Percentiles rank a stretch among this genome's conserved stretches.
Evolutionary conservation across 305 asterid genomes (phyloP).

Genomic region (Ajuga reptans): DNA sequence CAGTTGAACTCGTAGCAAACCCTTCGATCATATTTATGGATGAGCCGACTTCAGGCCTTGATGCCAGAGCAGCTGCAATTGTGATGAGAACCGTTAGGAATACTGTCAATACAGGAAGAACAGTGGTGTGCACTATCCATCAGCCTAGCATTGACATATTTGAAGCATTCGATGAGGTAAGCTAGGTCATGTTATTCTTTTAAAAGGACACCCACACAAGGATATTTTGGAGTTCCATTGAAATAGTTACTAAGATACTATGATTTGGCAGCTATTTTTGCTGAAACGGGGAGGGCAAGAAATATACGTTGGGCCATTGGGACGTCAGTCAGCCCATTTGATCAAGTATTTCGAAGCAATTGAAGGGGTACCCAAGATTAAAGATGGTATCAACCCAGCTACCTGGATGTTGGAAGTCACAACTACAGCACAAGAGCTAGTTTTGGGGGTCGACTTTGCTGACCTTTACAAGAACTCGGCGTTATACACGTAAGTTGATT

Average conservation of each 20-base stretch:
- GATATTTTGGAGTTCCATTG: neutral
- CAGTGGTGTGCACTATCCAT: conserved; percentile 68
- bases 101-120: conserved; percentile 61
- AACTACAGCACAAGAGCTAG: conserved; percentile 46
- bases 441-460: conserved; percentile 41
- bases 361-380: conserved; percentile 44
- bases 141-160: conserved; percentile 70
- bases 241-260: neutral
- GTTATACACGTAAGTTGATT: conserved; percentile 30
- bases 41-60: conserved; percentile 60
- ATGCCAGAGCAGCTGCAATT: conserved; percentile 60
- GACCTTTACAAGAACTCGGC: conserved; percentile 46
- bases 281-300: conserved; percentile 70
- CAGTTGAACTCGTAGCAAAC: conserved; percentile 57
- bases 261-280: conserved; percentile 40
- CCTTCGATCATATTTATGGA: conserved; percentile 60
- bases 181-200: too few species aligned
- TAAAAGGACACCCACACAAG: too few species aligned
- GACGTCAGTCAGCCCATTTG: conserved; percentile 41
- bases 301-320: conserved; percentile 60
- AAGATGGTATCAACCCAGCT: conserved; percentile 59
- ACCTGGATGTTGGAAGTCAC: conserved; percentile 66
- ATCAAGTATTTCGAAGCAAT: conserved; percentile 49
- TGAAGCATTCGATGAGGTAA: conserved; percentile 73
- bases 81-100: conserved; percentile 68